phyloP scores from a whole-genome alignment of 1,139 yeast genomes.

The Fermentozyma sake region DNA sequence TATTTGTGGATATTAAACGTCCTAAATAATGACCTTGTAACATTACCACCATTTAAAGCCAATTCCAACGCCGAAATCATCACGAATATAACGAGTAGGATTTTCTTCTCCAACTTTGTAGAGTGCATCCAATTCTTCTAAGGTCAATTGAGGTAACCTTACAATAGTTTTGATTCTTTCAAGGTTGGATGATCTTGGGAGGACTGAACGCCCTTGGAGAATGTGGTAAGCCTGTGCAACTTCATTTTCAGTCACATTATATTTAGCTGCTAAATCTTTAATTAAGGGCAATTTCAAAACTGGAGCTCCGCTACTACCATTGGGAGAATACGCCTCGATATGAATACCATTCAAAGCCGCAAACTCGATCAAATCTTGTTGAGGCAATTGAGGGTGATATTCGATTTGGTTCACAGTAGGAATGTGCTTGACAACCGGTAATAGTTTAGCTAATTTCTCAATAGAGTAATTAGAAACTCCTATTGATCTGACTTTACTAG shows the following conservation, averaged over 20 bases:
- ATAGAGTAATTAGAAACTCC: slow-evolving; percentile 34
- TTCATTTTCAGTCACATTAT: slow-evolving; percentile 29
- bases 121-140: slow-evolving; percentile 38
- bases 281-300: slow-evolving; percentile 30
- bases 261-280: slow-evolving; percentile 28
- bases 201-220: slow-evolving; percentile 25
- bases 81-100: slow-evolving; percentile 35
- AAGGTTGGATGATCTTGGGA: slow-evolving; percentile 37
- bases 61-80: slow-evolving; percentile 35
- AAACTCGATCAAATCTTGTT: slow-evolving; percentile 28
- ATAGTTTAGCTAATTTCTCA: slow-evolving; percentile 21
- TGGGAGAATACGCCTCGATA: slow-evolving; percentile 33
- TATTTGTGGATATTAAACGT: too few species aligned
- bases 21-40: slow-evolving; percentile 17
- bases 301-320: slow-evolving; percentile 34
- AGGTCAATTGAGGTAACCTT: slow-evolving; percentile 34
- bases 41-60: slow-evolving; percentile 38
- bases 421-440: slow-evolving; percentile 19
- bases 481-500: slow-evolving; percentile 26
- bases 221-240: slow-evolving; percentile 37
- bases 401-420: slow-evolving; percentile 37
- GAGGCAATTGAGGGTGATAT: slow-evolving; percentile 38
- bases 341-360: slow-evolving; percentile 20
- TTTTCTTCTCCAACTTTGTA: slow-evolving; percentile 40
- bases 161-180: slow-evolving; percentile 29